Percentiles rank a stretch among this genome's conserved stretches.
phyloP scores from a whole-genome alignment of 2,329 filamentous ascomycete genomes.

The Lecanicillium sp. region DNA sequence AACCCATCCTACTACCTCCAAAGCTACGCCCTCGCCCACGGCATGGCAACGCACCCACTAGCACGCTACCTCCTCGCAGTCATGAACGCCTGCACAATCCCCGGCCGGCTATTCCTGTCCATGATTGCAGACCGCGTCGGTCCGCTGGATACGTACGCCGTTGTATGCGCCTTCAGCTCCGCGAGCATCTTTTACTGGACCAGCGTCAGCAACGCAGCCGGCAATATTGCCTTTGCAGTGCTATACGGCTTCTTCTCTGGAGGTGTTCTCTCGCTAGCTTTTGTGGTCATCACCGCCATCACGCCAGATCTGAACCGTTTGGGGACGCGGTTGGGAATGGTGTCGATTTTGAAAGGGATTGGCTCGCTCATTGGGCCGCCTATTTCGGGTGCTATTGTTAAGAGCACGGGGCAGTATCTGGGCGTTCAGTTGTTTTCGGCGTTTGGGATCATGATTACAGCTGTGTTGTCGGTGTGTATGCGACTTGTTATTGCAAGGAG shows the following conservation, averaged over 20 bases:
- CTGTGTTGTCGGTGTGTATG: constrained; percentile 11
- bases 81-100: constrained; percentile 40
- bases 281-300: constrained; percentile 31
- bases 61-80: constrained; percentile 40
- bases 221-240: constrained; percentile 32
- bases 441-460: constrained; percentile 15
- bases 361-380: constrained; percentile 27
- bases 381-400: constrained; percentile 29
- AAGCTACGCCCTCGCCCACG: constrained; percentile 29
- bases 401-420: constrained; percentile 12
- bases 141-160: constrained; percentile 30
- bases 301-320: constrained; percentile 29
- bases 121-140: constrained; percentile 33
- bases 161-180: constrained; percentile 23
- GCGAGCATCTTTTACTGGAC: constrained; percentile 32
- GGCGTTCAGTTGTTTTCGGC: constrained; percentile 17
- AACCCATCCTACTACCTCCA: constrained; percentile 37
- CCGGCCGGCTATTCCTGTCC: constrained; percentile 39
- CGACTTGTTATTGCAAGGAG: constrained; percentile 11
- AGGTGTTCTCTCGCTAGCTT: constrained; percentile 32
- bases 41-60: constrained; percentile 21
- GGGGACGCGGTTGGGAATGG: constrained; percentile 38
- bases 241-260: constrained; percentile 40
- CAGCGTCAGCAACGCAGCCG: constrained; percentile 23
- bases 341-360: constrained; percentile 25